phyloP scores from a whole-genome alignment of 371 early-diverging fungal species.

The Mucor irregularis region DNA sequence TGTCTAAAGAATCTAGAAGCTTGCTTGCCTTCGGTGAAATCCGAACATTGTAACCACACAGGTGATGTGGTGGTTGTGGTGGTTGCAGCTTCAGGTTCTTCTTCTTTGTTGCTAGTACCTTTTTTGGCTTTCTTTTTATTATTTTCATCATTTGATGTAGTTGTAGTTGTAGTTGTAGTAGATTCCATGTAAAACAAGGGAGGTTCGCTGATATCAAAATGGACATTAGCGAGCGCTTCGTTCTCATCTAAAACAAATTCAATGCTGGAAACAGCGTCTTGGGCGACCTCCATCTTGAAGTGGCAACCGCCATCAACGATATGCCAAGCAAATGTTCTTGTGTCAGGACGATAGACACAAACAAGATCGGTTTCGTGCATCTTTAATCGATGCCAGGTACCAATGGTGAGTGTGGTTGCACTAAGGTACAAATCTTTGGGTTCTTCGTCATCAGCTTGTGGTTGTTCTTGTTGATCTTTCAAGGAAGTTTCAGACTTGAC shows the following conservation, averaged over 20 bases:
- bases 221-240: slow-evolving; percentile 53
- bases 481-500: not conserved
- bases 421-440: slow-evolving; percentile 40
- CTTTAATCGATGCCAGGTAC: slow-evolving; percentile 77
- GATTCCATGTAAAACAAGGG: slow-evolving; percentile 70
- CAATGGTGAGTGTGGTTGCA: slow-evolving; percentile 69
- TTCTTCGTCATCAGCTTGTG: slow-evolving; percentile 14
- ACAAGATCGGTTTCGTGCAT: slow-evolving; percentile 63
- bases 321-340: slow-evolving; percentile 68
- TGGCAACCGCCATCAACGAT: slow-evolving; percentile 65
- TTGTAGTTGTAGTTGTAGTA: slow-evolving; percentile 3
- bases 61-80: too few relatives aligned
- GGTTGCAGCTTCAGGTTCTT: not conserved
- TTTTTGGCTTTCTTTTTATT: slow-evolving; percentile 1
- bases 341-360: slow-evolving; percentile 58
- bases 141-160: slow-evolving; percentile 4
- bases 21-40: slow-evolving; percentile 77
- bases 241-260: slow-evolving; percentile 49
- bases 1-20: slow-evolving; percentile 68
- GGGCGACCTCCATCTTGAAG: slow-evolving; percentile 73
- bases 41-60: slow-evolving; percentile 69
- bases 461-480: not conserved
- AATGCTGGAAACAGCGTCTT: slow-evolving; percentile 58
- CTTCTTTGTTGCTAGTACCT: not conserved
- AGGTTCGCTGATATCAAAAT: slow-evolving; percentile 60